phyloP scores from a whole-genome alignment of 2,329 filamentous ascomycete genomes.

The Pseudogymnoascus verrucosus region DNA sequence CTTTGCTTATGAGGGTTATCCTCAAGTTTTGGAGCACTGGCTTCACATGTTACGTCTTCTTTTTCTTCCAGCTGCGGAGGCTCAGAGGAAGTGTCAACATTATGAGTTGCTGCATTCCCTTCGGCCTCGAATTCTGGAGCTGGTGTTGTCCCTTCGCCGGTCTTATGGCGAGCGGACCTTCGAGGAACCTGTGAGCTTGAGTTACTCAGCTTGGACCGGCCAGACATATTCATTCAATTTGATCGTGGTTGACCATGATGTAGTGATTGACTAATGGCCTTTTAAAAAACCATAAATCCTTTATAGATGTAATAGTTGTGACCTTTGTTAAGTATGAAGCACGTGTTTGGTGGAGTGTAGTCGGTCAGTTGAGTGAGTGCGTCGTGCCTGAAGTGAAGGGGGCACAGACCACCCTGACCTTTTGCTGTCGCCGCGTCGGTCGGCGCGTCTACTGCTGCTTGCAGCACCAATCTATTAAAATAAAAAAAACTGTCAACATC shows the following conservation, averaged over 20 bases:
- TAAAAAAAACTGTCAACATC: slow-evolving; percentile 2
- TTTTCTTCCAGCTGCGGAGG: background rate
- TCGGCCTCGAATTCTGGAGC: background rate
- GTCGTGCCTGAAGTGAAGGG: background rate
- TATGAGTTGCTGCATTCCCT: background rate
- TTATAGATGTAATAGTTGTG: background rate
- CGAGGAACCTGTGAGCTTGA: slow-evolving; percentile 3
- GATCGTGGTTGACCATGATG: background rate
- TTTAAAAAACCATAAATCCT: background rate
- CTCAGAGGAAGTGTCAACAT: background rate
- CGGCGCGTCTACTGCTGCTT: slow-evolving; percentile 1
- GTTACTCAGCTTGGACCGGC: slow-evolving; percentile 3
- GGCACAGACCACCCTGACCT: background rate
- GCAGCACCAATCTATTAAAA: background rate
- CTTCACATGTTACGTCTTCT: background rate
- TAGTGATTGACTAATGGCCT: background rate
- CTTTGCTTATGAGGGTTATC: background rate
- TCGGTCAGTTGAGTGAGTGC: background rate
- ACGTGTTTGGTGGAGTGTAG: background rate
- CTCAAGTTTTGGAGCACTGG: background rate
- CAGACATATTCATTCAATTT: background rate
- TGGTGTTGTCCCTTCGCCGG: background rate
- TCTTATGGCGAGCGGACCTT: background rate
- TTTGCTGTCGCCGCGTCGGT: slow-evolving; percentile 7
- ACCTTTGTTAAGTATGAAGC: background rate